These are phyloP conservation scores for Fusarium proliferatum DNA, from an alignment of 2,329 filamentous ascomycete species.

Conservation along the genomic window DNA sequence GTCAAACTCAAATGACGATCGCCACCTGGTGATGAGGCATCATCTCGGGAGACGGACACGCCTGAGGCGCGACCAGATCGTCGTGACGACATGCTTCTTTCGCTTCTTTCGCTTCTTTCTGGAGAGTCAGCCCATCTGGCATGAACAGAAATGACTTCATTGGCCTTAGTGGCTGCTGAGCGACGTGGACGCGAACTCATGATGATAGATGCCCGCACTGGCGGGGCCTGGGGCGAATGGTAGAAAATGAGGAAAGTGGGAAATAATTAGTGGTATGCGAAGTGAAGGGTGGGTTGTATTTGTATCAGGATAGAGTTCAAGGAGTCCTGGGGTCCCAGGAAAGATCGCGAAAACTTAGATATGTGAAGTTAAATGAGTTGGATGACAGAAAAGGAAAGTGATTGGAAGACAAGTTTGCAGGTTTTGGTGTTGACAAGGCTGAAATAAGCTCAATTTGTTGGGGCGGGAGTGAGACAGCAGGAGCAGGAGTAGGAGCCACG, in stretches of 20 bases:
- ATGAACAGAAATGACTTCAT: constrained; percentile 56
- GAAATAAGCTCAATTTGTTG: constrained; percentile 41
- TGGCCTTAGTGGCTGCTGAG: constrained; percentile 56
- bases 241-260: background rate
- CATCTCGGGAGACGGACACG: constrained; percentile 57
- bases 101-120: constrained; percentile 45
- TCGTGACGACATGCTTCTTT: constrained; percentile 62
- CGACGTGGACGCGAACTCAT: constrained; percentile 63
- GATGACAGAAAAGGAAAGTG: constrained; percentile 2
- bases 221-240: constrained; percentile 17
- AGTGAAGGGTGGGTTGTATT: constrained; percentile 3
- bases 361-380: constrained; percentile 7
- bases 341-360: constrained; percentile 2
- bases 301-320: constrained; percentile 2
- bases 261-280: constrained; percentile 6
- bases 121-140: constrained; percentile 55
- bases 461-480: constrained; percentile 14
- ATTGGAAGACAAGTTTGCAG: constrained; percentile 10
- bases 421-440: constrained; percentile 34
- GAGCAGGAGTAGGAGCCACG: constrained; percentile 2
- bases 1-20: constrained; percentile 59
- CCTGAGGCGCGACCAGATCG: constrained; percentile 61
- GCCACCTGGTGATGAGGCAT: constrained; percentile 59
- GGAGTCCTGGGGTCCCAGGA: background rate
- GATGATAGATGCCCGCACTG: constrained; percentile 38